Evolutionary conservation across 371 early-diverging fungal genomes (phyloP).

Genomic region (Gilbertella persicaria): DNA sequence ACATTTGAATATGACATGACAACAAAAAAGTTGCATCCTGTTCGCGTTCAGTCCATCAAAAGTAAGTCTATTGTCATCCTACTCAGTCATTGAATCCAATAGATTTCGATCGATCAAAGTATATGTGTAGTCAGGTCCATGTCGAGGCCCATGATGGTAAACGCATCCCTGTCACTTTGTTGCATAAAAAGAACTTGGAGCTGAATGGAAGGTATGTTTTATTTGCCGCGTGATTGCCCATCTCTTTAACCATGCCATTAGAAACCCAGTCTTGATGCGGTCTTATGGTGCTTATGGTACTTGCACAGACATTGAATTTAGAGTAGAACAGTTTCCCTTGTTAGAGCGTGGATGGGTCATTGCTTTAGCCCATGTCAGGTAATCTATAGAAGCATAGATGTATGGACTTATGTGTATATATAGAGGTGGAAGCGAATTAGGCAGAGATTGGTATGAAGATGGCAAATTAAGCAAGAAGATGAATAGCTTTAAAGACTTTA

Average conservation of each 20-base stretch:
- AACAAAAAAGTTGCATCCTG: constrained; percentile 38
- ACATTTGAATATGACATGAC: constrained; percentile 74
- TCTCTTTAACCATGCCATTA: too few species aligned
- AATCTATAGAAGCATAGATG: constrained; percentile 38
- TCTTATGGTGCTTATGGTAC: constrained; percentile 90
- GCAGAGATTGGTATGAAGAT: constrained; percentile 73
- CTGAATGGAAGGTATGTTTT: constrained; percentile 48
- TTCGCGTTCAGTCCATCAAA: constrained; percentile 53
- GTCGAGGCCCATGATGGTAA: constrained; percentile 50
- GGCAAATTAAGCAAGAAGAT: constrained; percentile 71
- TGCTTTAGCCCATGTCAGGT: constrained; percentile 84
- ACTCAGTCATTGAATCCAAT: background rate
- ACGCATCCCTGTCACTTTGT: constrained; percentile 70
- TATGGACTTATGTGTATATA: background rate
- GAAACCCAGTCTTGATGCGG: constrained; percentile 73
- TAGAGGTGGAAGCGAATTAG: constrained; percentile 86
- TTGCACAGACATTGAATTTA: constrained; percentile 76
- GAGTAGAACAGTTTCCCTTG: constrained; percentile 77
- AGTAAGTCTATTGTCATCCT: constrained; percentile 28
- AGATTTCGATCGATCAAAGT: constrained; percentile 57
- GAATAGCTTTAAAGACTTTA: constrained; percentile 74
- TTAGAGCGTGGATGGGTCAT: constrained; percentile 82
- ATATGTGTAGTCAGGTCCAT: constrained; percentile 55
- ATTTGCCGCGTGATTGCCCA: background rate
- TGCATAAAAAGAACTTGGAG: constrained; percentile 55